phyloP scores from a whole-genome alignment of 371 early-diverging fungal genomes.

The Mucor velutinosus region DNA sequence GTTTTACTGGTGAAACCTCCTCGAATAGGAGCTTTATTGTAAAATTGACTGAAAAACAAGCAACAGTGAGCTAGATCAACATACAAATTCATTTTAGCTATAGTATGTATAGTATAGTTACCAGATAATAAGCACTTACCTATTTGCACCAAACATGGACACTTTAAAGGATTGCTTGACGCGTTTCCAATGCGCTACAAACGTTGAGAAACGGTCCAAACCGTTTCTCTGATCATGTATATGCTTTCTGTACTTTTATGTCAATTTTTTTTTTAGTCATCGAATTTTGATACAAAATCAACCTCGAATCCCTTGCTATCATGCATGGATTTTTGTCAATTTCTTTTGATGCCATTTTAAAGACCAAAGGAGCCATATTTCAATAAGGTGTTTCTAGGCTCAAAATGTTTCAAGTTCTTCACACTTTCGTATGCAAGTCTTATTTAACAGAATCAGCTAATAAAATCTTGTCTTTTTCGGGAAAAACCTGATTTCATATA shows the following conservation, averaged over 20 bases:
- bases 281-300: neutral
- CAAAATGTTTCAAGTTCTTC: neutral
- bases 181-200: neutral
- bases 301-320: neutral
- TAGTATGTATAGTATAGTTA: neutral
- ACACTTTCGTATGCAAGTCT: neutral
- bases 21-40: neutral
- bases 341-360: neutral
- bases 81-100: neutral
- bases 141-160: neutral
- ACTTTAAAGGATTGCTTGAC: neutral
- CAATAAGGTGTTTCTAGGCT: neutral
- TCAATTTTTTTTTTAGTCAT: neutral
- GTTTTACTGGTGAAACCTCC: neutral
- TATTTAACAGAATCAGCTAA: neutral
- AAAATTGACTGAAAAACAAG: neutral
- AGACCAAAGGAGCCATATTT: neutral
- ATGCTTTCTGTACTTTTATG: neutral
- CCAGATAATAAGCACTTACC: neutral
- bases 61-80: neutral
- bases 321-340: neutral
- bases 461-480: neutral
- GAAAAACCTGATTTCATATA: neutral
- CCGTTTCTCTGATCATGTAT: neutral
- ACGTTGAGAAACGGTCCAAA: neutral